Percentiles rank a stretch among this genome's conserved stretches.
Evolutionary conservation across 2,329 filamentous ascomycete genomes (phyloP).

Genomic region (Hirsutella rhossiliensis): DNA sequence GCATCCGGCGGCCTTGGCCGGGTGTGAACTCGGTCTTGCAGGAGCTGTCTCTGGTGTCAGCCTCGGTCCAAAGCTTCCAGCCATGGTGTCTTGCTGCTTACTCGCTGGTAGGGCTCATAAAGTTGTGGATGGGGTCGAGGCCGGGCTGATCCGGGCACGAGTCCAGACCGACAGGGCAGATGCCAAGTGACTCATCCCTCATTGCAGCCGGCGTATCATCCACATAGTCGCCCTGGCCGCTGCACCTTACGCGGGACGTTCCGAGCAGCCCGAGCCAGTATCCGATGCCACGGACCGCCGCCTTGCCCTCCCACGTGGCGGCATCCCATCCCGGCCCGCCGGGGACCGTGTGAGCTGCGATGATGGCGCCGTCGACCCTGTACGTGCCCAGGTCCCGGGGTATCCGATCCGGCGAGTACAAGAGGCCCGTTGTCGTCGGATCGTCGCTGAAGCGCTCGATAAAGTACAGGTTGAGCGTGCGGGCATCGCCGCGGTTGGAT

Average conservation of each 20-base stretch:
- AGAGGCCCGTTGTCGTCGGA: not conserved
- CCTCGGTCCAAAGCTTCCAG: no score
- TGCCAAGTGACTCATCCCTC: not conserved
- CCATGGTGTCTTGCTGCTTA: no score
- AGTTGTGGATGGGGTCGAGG: conserved; percentile 24
- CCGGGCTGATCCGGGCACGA: conserved; percentile 12
- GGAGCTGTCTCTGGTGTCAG: conserved; percentile 9
- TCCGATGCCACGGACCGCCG: not conserved
- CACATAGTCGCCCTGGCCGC: not conserved
- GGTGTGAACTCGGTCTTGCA: conserved; percentile 7
- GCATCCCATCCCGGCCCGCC: not conserved
- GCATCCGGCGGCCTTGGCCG: conserved; percentile 6
- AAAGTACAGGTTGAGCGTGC: not conserved
- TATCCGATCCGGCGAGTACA: not conserved
- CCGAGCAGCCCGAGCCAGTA: not conserved
- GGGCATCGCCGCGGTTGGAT: not conserved
- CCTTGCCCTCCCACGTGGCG: not conserved
- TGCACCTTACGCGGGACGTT: not conserved
- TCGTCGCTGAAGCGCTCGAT: not conserved
- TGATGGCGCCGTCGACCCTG: not conserved
- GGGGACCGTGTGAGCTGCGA: not conserved
- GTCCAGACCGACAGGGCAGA: not conserved
- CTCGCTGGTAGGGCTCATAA: conserved; percentile 30
- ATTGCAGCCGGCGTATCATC: not conserved
- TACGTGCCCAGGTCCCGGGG: not conserved